phyloP scores from a whole-genome alignment of 2,329 filamentous ascomycete species.

The Venturia asperata region DNA sequence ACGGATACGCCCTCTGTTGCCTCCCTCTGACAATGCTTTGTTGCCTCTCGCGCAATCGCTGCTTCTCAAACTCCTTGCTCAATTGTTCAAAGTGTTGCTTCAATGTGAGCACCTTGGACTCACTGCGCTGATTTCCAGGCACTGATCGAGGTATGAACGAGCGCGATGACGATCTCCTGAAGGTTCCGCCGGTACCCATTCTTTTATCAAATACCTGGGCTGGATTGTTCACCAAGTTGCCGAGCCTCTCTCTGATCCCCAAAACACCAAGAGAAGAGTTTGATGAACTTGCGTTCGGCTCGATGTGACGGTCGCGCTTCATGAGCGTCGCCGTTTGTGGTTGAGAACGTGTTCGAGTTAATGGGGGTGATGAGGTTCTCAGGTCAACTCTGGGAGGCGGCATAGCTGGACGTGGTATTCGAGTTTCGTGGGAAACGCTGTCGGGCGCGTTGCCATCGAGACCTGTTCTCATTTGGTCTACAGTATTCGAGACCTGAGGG shows the following conservation, averaged over 20 bases:
- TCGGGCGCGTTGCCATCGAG: neutral
- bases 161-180: constrained; percentile 30
- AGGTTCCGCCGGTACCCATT: neutral
- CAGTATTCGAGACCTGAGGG: constrained; percentile 16
- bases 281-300: neutral
- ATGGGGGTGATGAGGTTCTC: constrained; percentile 1
- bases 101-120: constrained; percentile 78
- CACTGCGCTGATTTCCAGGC: constrained; percentile 37
- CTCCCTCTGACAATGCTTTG: constrained; percentile 71
- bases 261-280: constrained; percentile 9
- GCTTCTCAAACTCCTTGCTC: constrained; percentile 92
- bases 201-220: constrained; percentile 16
- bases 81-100: constrained; percentile 95
- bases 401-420: constrained; percentile 16
- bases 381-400: constrained; percentile 2
- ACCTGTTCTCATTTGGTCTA: constrained; percentile 18
- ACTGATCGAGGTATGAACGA: constrained; percentile 88
- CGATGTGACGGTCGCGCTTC: neutral
- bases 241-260: constrained; percentile 15
- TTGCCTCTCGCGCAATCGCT: constrained; percentile 77
- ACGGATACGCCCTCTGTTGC: constrained; percentile 74
- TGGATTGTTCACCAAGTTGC: constrained; percentile 16
- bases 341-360: constrained; percentile 16
- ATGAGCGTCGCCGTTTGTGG: constrained; percentile 8
- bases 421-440: constrained; percentile 6